Base-by-base conservation (phyloP, 306 rosid species). In the Spatholobus suberectus region DNA sequence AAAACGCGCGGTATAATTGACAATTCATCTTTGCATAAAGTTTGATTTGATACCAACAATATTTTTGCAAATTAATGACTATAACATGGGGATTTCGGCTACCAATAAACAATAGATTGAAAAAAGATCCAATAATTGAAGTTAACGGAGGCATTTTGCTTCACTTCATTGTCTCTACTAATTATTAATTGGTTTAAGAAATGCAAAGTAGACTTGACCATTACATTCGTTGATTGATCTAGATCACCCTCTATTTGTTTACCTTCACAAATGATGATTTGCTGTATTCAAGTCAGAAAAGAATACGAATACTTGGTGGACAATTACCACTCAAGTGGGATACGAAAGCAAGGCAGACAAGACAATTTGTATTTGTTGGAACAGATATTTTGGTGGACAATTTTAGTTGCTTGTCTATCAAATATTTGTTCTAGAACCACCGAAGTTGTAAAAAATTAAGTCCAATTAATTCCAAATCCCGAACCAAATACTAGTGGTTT, bases 11-110 rank as follows among this genome's bases (percentile, higher is more conserved):
- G 13, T 41, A 43, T 70, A 44, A 23, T 24, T 51, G 41, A 27
- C 41, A 72, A 29, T 72, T 49, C 62, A 49, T 49, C 44, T 49
- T 49, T 72, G 77, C 14, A 51, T 72, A 47, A 72, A 47, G 77
- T 47, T 72, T 72, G 29, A 72, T 27, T 29, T 72, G 46, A 72
- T 29, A 17, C 14, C 62, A 24, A 49, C n/a, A 17, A 3, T 17
- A 8, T 52, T 14, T 29, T 27, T 5, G 41, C 70, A 29, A 62
- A 29, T 15, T 32, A 62, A 62, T 62, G 21, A 62, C 40, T 62
- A 27, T 40, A 47, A 71, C 9, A 49, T 29, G 57, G 5, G 27
- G 62, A 27, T 9, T 49, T 47, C 4, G 41, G 10, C 35, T 17
- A 47, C 40, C 44, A 47, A 15, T 47, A 17, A 15, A 47, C 1